Evolutionary conservation across 2,329 filamentous ascomycete genomes (phyloP).

Genomic region (Aspergillus unguis): DNA sequence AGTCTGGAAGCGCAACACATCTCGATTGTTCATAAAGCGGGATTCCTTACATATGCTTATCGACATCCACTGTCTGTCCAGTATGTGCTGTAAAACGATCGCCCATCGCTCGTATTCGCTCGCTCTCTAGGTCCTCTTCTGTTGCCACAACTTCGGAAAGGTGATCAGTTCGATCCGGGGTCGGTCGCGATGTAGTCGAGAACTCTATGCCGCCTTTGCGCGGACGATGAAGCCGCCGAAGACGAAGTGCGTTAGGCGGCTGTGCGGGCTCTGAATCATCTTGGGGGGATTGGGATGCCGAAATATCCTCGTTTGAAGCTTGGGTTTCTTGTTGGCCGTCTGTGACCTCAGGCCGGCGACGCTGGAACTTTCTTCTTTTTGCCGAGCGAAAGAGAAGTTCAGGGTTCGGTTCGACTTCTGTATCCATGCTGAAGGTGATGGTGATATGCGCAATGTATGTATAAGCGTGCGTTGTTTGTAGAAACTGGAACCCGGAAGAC

Average conservation of each 20-base stretch:
- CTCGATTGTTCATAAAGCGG: background rate
- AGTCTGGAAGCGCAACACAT: background rate
- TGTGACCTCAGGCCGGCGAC: conserved; percentile 36
- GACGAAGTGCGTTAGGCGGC: conserved; percentile 35
- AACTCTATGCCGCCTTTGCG: conserved; percentile 49
- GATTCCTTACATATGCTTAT: conserved; percentile 62
- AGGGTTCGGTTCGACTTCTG: conserved; percentile 20
- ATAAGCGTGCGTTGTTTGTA: background rate
- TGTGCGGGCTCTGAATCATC: conserved; percentile 17
- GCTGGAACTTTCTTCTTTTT: conserved; percentile 52
- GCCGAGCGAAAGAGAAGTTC: conserved; percentile 46
- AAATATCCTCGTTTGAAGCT: conserved; percentile 9
- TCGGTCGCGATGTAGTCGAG: conserved; percentile 31
- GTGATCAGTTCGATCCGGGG: conserved; percentile 16
- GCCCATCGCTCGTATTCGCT: conserved; percentile 40
- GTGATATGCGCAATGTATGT: background rate
- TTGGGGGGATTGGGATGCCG: conserved; percentile 13
- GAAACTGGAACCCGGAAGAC: background rate
- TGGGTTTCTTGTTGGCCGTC: conserved; percentile 16
- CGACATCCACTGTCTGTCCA: conserved; percentile 55
- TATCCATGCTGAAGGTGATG: conserved; percentile 26
- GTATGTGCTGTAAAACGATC: conserved; percentile 59
- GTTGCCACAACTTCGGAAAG: conserved; percentile 18
- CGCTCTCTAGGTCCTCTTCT: conserved; percentile 32
- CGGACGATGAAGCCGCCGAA: conserved; percentile 35